These are phyloP conservation scores for Letharia columbiana DNA, from an alignment of 495 filamentous ascomycete species.

Conservation along the genomic window DNA sequence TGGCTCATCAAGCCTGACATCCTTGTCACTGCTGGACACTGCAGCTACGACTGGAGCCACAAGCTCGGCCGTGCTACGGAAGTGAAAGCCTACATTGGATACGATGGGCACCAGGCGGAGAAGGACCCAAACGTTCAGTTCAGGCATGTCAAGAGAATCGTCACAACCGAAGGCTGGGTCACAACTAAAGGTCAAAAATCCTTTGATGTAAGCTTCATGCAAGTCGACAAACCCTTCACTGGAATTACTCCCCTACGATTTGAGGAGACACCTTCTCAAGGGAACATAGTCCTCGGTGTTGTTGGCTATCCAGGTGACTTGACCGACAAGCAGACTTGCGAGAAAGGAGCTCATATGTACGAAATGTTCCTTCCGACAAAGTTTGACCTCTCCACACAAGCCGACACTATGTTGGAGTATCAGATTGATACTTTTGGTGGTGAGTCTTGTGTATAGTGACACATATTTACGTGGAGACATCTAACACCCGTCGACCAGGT, in stretches of 20 bases:
- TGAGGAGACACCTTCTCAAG: constrained; percentile 29
- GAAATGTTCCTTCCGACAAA: constrained; percentile 28
- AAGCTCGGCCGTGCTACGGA: constrained; percentile 26
- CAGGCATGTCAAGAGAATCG: constrained; percentile 30
- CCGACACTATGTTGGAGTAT: constrained; percentile 32
- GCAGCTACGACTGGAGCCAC: constrained; percentile 32
- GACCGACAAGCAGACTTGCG: constrained; percentile 19
- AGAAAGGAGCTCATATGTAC: constrained; percentile 36
- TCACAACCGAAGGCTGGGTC: constrained; percentile 34
- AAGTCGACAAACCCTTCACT: constrained; percentile 32
- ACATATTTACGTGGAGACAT: background rate
- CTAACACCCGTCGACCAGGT: constrained; percentile 20
- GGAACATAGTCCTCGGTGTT: constrained; percentile 30
- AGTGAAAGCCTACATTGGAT: constrained; percentile 36
- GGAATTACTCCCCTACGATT: constrained; percentile 29
- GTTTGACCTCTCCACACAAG: constrained; percentile 26
- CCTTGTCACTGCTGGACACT: constrained; percentile 36
- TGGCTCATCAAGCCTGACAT: constrained; percentile 34
- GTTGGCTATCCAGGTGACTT: constrained; percentile 39
- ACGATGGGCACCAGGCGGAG: constrained; percentile 28
- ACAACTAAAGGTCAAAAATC: constrained; percentile 26
- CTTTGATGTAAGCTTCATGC: constrained; percentile 35
- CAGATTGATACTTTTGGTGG: constrained; percentile 33
- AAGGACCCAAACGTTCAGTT: constrained; percentile 30
- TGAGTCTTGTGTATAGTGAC: constrained; percentile 13